Evolutionary conservation across 768 basidiomycete species (phyloP), one percentile per base, ranked within the genome.

Genomic region (Lentinula raphanica): DNA sequence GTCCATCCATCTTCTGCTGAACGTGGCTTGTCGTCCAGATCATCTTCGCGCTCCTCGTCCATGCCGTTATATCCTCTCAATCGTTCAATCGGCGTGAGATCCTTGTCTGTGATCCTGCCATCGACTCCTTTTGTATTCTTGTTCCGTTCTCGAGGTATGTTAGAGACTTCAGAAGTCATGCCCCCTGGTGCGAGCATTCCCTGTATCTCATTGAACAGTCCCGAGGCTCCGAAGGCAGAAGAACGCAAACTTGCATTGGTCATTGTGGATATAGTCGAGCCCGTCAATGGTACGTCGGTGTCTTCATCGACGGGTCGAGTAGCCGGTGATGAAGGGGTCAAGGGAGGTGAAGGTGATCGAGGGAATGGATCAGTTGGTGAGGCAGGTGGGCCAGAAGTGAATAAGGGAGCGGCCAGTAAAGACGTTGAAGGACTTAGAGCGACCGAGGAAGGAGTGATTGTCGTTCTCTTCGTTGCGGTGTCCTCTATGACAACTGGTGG

Each of bases 131-230:
- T 17, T 13, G n/a, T 35, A 5, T 35, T 62, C 56, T 36, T 42
- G 11, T 15, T 31, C 13, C n/a, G 17, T 54, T 15, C 23, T 28
- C 42, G 19, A 79, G 62, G 29, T 75, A 72, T n/a, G 76, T 77
- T 3, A 77, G 72, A 29, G 65, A n/a, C 17, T 15, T 7, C 17
- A n/a, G 35, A 12, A 27, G 38, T 36, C 36, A 46, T 45, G 17
- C 28, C 46, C 21, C 56, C 54, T 6, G 54, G 54, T 19, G 25
- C 54, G 21, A 56, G 54, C 44, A 57, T 57, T 48, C 44, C 56
- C 36, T 38, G 40, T 6, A 57, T 46, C n/a, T 49, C 56, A 19
- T 57, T 49, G 32, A 57, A 48, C 3, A 57, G 46, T 2, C 56
- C 46, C 12, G 42, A 38, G 8, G 42, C 21, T 5, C 39, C 5